Conservation (phyloP, 306 rosid genomes). For the Leucaena leucocephala region DNA sequence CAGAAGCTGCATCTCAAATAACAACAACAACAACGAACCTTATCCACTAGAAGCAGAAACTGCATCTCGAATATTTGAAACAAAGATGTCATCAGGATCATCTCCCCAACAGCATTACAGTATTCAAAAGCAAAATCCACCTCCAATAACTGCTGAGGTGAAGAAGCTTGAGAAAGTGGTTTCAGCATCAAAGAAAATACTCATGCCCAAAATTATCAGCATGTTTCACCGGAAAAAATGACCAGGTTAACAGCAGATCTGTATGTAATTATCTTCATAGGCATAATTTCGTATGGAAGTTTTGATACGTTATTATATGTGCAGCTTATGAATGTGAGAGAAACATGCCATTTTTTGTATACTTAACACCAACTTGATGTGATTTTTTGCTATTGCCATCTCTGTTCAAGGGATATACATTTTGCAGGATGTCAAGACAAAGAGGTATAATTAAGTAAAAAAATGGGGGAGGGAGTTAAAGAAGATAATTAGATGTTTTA, state of each 20-base stretch:
- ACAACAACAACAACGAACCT: too few species aligned
- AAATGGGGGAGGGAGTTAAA: too few species aligned
- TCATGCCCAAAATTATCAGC: conserved; percentile 67
- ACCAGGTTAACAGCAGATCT: conserved; percentile 77
- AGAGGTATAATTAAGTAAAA: conserved; percentile 1
- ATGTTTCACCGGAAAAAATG: conserved; percentile 75
- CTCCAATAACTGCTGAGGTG: conserved; percentile 43
- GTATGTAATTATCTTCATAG: conserved; percentile 55
- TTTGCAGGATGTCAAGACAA: conserved; percentile 23
- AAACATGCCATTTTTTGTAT: conserved; percentile 49
- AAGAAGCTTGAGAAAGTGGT: conserved; percentile 62
- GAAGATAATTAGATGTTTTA: too few species aligned
- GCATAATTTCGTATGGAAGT: too few species aligned
- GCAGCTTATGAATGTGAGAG: too few species aligned
- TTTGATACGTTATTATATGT: too few species aligned
- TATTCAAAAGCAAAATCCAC: conserved; percentile 61
- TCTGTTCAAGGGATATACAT: conserved; percentile 31
- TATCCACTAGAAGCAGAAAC: too few species aligned
- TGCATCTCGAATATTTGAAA: conserved; percentile 50
- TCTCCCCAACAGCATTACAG: conserved; percentile 60
- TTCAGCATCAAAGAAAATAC: conserved; percentile 63
- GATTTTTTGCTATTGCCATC: conserved; percentile 22
- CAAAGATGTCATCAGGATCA: conserved; percentile 54
- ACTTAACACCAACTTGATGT: conserved; percentile 45
- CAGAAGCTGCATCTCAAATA: conserved; percentile 79